These are phyloP conservation scores for Termitomyces sp. DNA, from an alignment of 768 basidiomycete species.

Conservation along the genomic window DNA sequence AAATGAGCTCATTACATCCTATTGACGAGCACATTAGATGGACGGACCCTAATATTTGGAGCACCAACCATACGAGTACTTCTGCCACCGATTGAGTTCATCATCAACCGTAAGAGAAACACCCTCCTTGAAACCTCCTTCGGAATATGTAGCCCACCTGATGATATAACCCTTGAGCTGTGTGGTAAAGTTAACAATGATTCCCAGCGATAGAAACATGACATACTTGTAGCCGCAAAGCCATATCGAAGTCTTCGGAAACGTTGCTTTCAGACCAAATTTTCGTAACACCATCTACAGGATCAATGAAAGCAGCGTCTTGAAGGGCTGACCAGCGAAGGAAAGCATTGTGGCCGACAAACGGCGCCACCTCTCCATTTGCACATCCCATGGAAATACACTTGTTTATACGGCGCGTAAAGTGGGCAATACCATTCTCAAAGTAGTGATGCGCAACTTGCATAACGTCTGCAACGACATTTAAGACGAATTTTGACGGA, in stretches of 20 bases:
- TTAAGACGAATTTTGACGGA: neutral
- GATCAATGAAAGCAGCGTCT: slow-evolving; percentile 74
- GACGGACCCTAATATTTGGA: neutral
- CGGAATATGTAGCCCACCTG: slow-evolving; percentile 82
- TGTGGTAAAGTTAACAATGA: neutral
- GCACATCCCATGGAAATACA: slow-evolving; percentile 76
- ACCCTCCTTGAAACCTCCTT: slow-evolving; percentile 87
- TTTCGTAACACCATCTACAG: slow-evolving; percentile 57
- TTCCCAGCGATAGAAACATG: neutral
- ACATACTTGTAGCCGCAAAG: slow-evolving; percentile 51
- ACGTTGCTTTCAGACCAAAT: slow-evolving; percentile 83
- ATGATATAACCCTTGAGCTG: slow-evolving; percentile 66
- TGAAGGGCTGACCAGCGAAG: slow-evolving; percentile 87
- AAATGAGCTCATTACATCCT: slow-evolving; percentile 77
- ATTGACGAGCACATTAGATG: neutral
- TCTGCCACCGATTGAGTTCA: slow-evolving; percentile 91
- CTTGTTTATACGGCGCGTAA: slow-evolving; percentile 83
- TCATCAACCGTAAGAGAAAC: slow-evolving; percentile 87
- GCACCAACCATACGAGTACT: slow-evolving; percentile 66
- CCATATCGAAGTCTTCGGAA: slow-evolving; percentile 84
- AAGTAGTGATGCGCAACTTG: slow-evolving; percentile 88
- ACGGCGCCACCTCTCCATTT: slow-evolving; percentile 79
- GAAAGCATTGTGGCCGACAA: slow-evolving; percentile 88
- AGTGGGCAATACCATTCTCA: slow-evolving; percentile 85
- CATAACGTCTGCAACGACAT: slow-evolving; percentile 60